These are phyloP conservation scores for Cutaneotrichosporon cyanovorans DNA, from an alignment of 1,284 basidiomycete species.

Conservation along the genomic window DNA sequence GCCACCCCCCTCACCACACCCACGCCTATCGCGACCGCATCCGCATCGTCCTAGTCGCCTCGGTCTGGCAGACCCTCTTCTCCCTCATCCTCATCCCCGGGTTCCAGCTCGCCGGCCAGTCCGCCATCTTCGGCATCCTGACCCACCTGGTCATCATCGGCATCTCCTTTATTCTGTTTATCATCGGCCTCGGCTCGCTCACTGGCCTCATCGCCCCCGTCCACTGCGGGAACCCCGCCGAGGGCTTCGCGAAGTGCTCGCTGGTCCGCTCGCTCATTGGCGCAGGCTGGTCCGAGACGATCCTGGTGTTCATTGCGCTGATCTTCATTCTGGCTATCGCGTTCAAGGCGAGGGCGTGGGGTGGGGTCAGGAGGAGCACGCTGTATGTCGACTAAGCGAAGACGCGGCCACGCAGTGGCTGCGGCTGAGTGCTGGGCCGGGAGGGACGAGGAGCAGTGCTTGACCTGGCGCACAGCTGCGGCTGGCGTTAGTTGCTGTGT, in stretches of 20 bases:
- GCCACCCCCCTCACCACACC: conserved; percentile 38
- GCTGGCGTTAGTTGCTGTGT: too few species aligned
- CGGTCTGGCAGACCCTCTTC: conserved; percentile 38
- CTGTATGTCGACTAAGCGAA: conserved; percentile 31
- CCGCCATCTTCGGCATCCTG: conserved; percentile 42
- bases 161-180: conserved; percentile 44
- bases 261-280: conserved; percentile 43
- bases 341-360: conserved; percentile 41
- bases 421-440: too few species aligned
- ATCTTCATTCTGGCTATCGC: conserved; percentile 33
- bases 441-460: too few species aligned
- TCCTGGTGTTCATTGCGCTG: conserved; percentile 37
- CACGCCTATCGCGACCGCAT: conserved; percentile 42
- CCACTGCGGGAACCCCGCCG: conserved; percentile 29
- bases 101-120: conserved; percentile 35
- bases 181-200: conserved; percentile 43
- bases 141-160: conserved; percentile 39
- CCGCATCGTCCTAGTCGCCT: conserved; percentile 41
- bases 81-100: conserved; percentile 41
- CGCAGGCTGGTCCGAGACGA: conserved; percentile 44
- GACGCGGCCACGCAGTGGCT: not conserved
- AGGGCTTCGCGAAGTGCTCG: conserved; percentile 37
- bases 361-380: conserved; percentile 32
- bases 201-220: conserved; percentile 41
- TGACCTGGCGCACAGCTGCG: too few species aligned